These are phyloP conservation scores for Tricholoma bakamatsutake DNA, from an alignment of 768 basidiomycete species.

Conservation along the genomic window DNA sequence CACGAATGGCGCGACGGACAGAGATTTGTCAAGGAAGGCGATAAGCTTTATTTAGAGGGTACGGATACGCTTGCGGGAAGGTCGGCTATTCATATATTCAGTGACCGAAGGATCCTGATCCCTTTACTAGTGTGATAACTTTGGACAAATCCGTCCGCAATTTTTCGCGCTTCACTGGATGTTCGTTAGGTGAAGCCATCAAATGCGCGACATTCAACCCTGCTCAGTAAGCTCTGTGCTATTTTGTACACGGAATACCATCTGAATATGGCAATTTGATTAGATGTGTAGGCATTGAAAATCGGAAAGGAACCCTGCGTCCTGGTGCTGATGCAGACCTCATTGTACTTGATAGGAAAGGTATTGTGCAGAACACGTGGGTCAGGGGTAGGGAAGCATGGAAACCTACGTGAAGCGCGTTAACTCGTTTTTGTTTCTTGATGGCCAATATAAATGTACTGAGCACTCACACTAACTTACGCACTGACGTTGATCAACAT, in stretches of 20 bases:
- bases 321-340: constrained; percentile 84
- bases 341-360: constrained; percentile 64
- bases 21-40: constrained; percentile 75
- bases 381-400: constrained; percentile 72
- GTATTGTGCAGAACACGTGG: constrained; percentile 68
- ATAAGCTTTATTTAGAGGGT: constrained; percentile 76
- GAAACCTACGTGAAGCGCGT: constrained; percentile 24
- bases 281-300: constrained; percentile 76
- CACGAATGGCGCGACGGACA: constrained; percentile 87
- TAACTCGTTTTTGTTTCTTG: too few relatives aligned
- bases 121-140: constrained; percentile 59
- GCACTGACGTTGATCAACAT: too few relatives aligned
- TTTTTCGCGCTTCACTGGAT: constrained; percentile 77
- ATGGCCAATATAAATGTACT: too few relatives aligned
- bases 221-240: constrained; percentile 48
- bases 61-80: constrained; percentile 88
- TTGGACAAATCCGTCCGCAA: constrained; percentile 84
- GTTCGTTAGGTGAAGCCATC: constrained; percentile 78
- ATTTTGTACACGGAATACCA: background rate
- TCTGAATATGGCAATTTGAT: background rate
- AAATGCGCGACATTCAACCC: constrained; percentile 84
- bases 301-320: constrained; percentile 77
- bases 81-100: constrained; percentile 30
- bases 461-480: too few relatives aligned
- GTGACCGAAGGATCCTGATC: background rate